Percentiles rank a stretch among this genome's conserved stretches.
These are phyloP conservation scores for Boechera retrofracta DNA, from an alignment of 345 rosid species.

Conservation along the genomic window DNA sequence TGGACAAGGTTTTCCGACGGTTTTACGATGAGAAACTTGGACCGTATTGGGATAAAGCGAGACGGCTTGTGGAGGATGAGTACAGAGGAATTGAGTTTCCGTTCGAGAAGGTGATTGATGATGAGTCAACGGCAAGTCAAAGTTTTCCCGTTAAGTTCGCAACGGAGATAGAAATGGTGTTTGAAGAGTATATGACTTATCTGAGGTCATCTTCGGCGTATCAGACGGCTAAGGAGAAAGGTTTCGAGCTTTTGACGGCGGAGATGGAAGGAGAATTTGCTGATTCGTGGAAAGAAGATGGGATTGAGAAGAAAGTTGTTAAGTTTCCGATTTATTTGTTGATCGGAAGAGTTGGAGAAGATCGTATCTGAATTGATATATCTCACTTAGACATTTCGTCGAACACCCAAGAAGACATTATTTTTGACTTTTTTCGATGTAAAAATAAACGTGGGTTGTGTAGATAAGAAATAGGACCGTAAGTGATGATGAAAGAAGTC, in stretches of 20 bases:
- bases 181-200: conserved; percentile 61
- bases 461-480: conserved; percentile 18
- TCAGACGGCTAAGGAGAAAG: conserved; percentile 69
- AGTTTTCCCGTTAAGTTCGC: conserved; percentile 56
- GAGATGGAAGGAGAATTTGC: conserved; percentile 51
- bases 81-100: conserved; percentile 68
- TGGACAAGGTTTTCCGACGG: conserved; percentile 58
- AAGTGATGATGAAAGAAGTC: background rate
- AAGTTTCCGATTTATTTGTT: conserved; percentile 63
- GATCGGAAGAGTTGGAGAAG: conserved; percentile 71
- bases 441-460: background rate
- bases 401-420: too few relatives aligned
- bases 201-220: conserved; percentile 72
- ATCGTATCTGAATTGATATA: conserved; percentile 19
- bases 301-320: conserved; percentile 47
- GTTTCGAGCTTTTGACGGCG: conserved; percentile 61
- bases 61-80: conserved; percentile 64
- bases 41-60: conserved; percentile 64
- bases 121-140: conserved; percentile 51
- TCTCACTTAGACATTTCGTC: too few relatives aligned
- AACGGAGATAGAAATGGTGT: conserved; percentile 59
- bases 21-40: conserved; percentile 51
- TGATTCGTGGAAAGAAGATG: conserved; percentile 63
- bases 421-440: too few relatives aligned
- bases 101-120: conserved; percentile 68